These are phyloP conservation scores for Juglanconis oblonga DNA, from an alignment of 2,329 filamentous ascomycete species.

Conservation along the genomic window DNA sequence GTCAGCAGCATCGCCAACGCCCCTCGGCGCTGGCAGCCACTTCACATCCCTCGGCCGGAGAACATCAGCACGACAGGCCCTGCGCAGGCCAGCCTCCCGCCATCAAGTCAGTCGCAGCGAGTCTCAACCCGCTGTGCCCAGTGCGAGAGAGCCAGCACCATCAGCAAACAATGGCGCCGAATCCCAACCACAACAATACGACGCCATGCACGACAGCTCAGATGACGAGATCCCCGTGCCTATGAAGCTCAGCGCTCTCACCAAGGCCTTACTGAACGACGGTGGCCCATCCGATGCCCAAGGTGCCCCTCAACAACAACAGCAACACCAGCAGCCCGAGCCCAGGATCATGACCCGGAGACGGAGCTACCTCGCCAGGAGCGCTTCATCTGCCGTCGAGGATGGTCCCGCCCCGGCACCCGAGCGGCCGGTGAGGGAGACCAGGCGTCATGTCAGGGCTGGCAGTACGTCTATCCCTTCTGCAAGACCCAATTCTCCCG, in stretches of 20 bases:
- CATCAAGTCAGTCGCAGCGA: constrained; percentile 43
- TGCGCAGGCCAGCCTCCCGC: constrained; percentile 49
- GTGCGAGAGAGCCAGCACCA: constrained; percentile 15
- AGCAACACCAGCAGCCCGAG: constrained; percentile 24
- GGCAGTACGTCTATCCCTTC: constrained; percentile 42
- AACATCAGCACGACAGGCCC: constrained; percentile 54
- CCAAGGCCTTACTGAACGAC: constrained; percentile 76
- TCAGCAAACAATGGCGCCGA: constrained; percentile 23
- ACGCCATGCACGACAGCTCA: constrained; percentile 75
- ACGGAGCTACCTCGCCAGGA: constrained; percentile 47
- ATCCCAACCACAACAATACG: constrained; percentile 43
- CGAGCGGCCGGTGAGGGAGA: constrained; percentile 25
- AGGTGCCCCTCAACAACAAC: constrained; percentile 21
- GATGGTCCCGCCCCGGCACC: constrained; percentile 24
- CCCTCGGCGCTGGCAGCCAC: constrained; percentile 45
- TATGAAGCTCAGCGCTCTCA: constrained; percentile 90
- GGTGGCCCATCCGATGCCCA: constrained; percentile 49
- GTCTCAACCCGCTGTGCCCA: constrained; percentile 36
- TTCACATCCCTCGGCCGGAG: constrained; percentile 46
- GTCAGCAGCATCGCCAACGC: constrained; percentile 55
- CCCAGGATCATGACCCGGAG: constrained; percentile 48
- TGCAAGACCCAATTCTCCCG: constrained; percentile 42
- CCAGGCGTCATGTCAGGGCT: constrained; percentile 43
- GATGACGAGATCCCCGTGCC: constrained; percentile 91
- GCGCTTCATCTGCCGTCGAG: constrained; percentile 40